Conservation (phyloP, 2,329 filamentous ascomycete species). For the Ophiostoma fasciatum region DNA sequence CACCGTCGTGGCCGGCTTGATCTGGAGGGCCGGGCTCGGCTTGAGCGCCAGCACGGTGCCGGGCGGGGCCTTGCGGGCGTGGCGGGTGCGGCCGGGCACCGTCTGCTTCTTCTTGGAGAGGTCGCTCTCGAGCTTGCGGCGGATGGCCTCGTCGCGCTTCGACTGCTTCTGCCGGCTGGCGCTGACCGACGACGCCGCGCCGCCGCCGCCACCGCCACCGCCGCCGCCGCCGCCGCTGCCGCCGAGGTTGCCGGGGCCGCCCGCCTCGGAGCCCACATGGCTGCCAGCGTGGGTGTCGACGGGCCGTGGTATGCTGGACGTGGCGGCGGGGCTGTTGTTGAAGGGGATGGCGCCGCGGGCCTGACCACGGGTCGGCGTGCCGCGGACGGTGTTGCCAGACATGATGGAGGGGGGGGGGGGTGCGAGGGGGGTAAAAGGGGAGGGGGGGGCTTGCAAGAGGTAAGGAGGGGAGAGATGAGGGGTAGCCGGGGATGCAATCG, state of each 20-base stretch:
- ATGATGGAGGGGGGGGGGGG: constrained; percentile 20
- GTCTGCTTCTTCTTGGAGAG: constrained; percentile 93
- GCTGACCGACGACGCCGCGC: constrained; percentile 56
- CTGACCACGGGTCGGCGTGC: constrained; percentile 47
- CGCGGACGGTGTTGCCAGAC: constrained; percentile 50
- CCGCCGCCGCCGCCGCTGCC: neutral
- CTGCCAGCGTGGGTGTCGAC: constrained; percentile 40
- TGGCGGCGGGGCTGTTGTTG: constrained; percentile 39
- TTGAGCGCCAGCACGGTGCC: constrained; percentile 92
- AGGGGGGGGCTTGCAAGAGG: too few relatives aligned
- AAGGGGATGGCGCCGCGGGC: constrained; percentile 47
- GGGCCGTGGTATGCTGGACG: constrained; percentile 57
- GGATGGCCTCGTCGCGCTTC: constrained; percentile 98
- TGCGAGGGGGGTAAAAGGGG: constrained; percentile 1
- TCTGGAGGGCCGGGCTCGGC: constrained; percentile 90
- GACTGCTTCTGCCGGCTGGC: constrained; percentile 91
- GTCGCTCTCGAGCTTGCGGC: constrained; percentile 90
- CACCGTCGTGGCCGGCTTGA: constrained; percentile 88
- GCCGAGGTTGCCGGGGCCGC: neutral
- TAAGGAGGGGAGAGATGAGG: neutral
- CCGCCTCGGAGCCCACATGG: constrained; percentile 6
- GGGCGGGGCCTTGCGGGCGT: constrained; percentile 83
- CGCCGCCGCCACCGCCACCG: constrained; percentile 34
- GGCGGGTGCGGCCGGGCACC: constrained; percentile 59
- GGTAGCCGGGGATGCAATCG: neutral